A percentile compares a stretch with the other conserved stretches of the same genome.
These are phyloP conservation scores for Rhizopogon vinicolor DNA, from an alignment of 768 basidiomycete species.

Conservation along the genomic window DNA sequence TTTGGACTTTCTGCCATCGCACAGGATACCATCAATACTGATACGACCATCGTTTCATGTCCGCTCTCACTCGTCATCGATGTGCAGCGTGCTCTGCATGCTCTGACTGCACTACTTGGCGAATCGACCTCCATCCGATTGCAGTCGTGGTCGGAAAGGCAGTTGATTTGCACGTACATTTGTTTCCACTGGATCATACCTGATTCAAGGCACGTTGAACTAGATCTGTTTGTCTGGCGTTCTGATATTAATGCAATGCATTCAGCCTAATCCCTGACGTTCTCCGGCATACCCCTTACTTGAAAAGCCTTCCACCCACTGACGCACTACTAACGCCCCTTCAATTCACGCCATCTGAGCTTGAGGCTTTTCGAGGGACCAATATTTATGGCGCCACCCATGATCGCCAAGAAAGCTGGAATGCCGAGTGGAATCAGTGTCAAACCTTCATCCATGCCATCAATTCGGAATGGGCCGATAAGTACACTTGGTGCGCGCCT, in stretches of 20 bases:
- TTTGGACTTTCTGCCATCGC: constrained; percentile 53
- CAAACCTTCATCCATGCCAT: constrained; percentile 30
- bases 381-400: constrained; percentile 76
- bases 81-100: constrained; percentile 37
- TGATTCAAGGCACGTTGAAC: constrained; percentile 26
- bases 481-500: constrained; percentile 62
- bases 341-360: constrained; percentile 62
- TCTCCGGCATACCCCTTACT: constrained; percentile 52
- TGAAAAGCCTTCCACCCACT: constrained; percentile 57
- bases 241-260: constrained; percentile 8
- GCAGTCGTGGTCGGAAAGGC: constrained; percentile 53
- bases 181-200: constrained; percentile 56
- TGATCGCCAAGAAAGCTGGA: constrained; percentile 62
- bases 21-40: constrained; percentile 37
- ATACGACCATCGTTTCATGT: constrained; percentile 58
- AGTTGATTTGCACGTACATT: constrained; percentile 66
- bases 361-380: constrained; percentile 65
- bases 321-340: constrained; percentile 64
- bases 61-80: constrained; percentile 67
- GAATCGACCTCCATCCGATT: constrained; percentile 12
- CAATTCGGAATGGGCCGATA: constrained; percentile 38
- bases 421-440: constrained; percentile 58
- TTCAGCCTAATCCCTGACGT: background rate
- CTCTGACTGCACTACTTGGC: constrained; percentile 38
- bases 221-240: background rate